Evolutionary conservation across 495 filamentous ascomycete species (phyloP), one percentile per base, ranked within the genome.

Genomic region (Stereocaulon alpinum): DNA sequence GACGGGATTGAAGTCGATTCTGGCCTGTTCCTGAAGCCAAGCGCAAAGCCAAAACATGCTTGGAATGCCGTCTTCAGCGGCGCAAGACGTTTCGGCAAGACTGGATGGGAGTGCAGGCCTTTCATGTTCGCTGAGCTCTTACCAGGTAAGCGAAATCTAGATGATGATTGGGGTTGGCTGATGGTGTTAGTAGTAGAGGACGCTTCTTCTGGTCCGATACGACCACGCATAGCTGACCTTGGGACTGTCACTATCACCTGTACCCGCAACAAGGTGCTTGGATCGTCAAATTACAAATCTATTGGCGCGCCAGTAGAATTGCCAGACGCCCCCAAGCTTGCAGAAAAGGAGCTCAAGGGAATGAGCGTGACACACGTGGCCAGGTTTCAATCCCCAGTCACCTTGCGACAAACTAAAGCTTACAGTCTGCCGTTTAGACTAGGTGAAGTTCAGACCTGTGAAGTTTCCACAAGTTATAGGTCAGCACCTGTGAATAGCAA

Each of bases 321-420:
- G 18, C 1, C 24, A 34, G 22, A 43, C 17, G 45, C 20, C 6
- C 40, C 40, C 17, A n/a, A 42, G 29, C 22, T 42, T 30, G 12
- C 42, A 6, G 55, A 58, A 24, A 48, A 48, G 42, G 29, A 47
- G 40, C 41, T 58, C 29, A 58, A 48, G 51, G 58, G 58, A 11
- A 51, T 34, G 11, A 55, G 24, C 6, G 18, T 60, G 0, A 55
- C 58, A 18, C 49, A 17, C 40, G 41, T 17, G 17, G 18, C 29
- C 17, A 47, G 1, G 58, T 60, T 17, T 27, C n/a, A 18, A 34
- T 17, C 10, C 3, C 37, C 7, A 20, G 5, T 11, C 7, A 2
- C 7, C 10, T 42, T 6, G 22, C 24, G 18, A 42, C 9, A 4
- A 24, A 1, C 24, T 1, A 3, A 29, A 42, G 40, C 11, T 17